Conservation (phyloP, 768 basidiomycete species). For the Fomitopsis pulvina region DNA sequence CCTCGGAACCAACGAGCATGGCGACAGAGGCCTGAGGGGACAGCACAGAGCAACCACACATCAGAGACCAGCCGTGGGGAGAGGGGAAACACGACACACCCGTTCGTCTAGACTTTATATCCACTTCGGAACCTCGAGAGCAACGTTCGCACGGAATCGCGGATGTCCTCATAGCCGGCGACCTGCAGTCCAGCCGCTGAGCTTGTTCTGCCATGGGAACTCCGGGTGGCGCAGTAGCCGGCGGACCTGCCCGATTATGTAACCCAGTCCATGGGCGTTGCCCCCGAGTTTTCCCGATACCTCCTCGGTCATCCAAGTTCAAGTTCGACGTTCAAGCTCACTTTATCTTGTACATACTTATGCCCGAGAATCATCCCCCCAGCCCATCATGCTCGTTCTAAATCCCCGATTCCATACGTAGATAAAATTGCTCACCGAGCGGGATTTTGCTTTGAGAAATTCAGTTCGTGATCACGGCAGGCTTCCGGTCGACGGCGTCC, state of each 20-base stretch:
- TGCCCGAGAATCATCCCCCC: too few relatives aligned
- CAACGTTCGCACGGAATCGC: background rate
- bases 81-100: background rate
- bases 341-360: too few relatives aligned
- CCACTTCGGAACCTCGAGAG: background rate
- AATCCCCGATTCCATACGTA: too few relatives aligned
- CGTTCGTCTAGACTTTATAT: background rate
- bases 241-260: background rate
- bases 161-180: background rate
- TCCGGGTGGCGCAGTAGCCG: background rate
- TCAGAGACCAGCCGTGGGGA: too few relatives aligned
- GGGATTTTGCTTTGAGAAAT: too few relatives aligned
- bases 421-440: too few relatives aligned
- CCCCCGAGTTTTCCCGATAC: background rate
- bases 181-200: background rate
- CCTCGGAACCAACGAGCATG: too few relatives aligned
- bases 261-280: background rate
- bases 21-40: too few relatives aligned
- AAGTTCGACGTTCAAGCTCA: too few relatives aligned
- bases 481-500: background rate
- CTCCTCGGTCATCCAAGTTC: background rate
- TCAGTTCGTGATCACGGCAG: background rate
- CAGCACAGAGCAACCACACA: background rate
- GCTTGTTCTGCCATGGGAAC: background rate
- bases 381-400: too few relatives aligned